phyloP scores from a whole-genome alignment of 2,329 filamentous ascomycete genomes.

The Diatrype stigma region DNA sequence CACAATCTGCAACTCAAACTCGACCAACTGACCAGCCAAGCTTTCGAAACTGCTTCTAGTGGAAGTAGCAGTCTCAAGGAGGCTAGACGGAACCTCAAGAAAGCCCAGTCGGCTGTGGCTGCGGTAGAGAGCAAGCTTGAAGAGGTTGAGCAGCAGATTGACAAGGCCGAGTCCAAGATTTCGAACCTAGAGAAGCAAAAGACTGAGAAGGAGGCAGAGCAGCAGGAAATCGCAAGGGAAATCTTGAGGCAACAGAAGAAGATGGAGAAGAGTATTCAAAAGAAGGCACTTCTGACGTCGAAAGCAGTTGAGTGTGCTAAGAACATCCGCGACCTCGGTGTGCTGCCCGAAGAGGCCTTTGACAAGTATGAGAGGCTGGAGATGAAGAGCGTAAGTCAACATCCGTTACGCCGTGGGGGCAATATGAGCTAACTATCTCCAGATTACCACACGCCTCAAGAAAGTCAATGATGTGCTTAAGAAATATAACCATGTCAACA shows the following conservation, averaged over 20 bases:
- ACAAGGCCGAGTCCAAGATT: slow-evolving; percentile 41
- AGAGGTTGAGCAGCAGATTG: slow-evolving; percentile 72
- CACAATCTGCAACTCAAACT: slow-evolving; percentile 84
- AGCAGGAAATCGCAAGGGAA: slow-evolving; percentile 69
- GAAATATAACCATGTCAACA: slow-evolving; percentile 98
- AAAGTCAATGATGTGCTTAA: slow-evolving; percentile 91
- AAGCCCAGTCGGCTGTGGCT: slow-evolving; percentile 64
- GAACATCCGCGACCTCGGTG: slow-evolving; percentile 88
- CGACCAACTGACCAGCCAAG: slow-evolving; percentile 77
- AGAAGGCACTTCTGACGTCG: slow-evolving; percentile 73
- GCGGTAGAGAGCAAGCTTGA: slow-evolving; percentile 64
- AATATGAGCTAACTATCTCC: slow-evolving; percentile 12
- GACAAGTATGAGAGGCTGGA: slow-evolving; percentile 84
- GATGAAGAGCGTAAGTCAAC: slow-evolving; percentile 61
- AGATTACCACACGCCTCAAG: slow-evolving; percentile 68
- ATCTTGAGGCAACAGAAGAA: slow-evolving; percentile 85
- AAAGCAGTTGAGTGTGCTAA: slow-evolving; percentile 78
- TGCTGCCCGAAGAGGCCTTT: slow-evolving; percentile 89
- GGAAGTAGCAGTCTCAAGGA: slow-evolving; percentile 69
- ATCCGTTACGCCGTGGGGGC: too few species aligned
- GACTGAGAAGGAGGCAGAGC: slow-evolving; percentile 63
- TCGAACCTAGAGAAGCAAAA: slow-evolving; percentile 38
- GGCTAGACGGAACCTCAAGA: slow-evolving; percentile 75
- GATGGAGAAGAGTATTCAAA: slow-evolving; percentile 88
- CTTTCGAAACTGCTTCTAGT: slow-evolving; percentile 61